Percentiles rank a stretch among this genome's conserved stretches.
Evolutionary conservation across 2,329 filamentous ascomycete species (phyloP).

Genomic region (Hyphodiscus sp.): DNA sequence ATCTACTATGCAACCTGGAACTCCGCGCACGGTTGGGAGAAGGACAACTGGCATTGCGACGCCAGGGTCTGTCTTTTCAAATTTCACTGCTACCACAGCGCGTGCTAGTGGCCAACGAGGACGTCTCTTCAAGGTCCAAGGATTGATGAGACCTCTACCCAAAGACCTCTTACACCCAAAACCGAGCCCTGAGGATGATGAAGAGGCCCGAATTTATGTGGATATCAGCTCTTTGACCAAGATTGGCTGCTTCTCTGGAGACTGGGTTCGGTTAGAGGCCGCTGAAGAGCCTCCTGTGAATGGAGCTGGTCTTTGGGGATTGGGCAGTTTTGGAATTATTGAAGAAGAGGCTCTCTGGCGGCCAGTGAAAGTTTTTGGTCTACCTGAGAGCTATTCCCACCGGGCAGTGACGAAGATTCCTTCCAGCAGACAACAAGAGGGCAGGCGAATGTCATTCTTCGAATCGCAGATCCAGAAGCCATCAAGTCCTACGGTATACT

Average conservation of each 20-base stretch:
- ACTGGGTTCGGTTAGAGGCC: slow-evolving; percentile 85
- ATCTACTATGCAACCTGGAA: slow-evolving; percentile 73
- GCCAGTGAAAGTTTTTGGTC: slow-evolving; percentile 79
- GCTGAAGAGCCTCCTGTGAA: slow-evolving; percentile 66
- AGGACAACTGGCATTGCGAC: slow-evolving; percentile 70
- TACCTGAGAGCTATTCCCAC: slow-evolving; percentile 68
- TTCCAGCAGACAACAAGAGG: slow-evolving; percentile 42
- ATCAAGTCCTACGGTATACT: slow-evolving; percentile 57
- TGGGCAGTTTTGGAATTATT: slow-evolving; percentile 59
- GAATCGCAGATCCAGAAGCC: slow-evolving; percentile 61
- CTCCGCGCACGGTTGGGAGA: slow-evolving; percentile 62
- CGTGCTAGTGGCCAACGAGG: slow-evolving; percentile 65
- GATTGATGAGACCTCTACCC: slow-evolving; percentile 64
- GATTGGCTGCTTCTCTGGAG: slow-evolving; percentile 93
- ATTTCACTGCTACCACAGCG: slow-evolving; percentile 77
- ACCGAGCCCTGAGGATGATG: slow-evolving; percentile 70
- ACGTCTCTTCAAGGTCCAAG: slow-evolving; percentile 78
- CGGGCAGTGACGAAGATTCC: slow-evolving; percentile 55
- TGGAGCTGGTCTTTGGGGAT: slow-evolving; percentile 59
- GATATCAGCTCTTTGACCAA: slow-evolving; percentile 80
- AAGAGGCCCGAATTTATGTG: slow-evolving; percentile 84
- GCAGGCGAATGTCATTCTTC: slow-evolving; percentile 54
- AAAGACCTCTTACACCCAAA: slow-evolving; percentile 79
- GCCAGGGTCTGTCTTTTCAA: slow-evolving; percentile 84
- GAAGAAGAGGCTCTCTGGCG: slow-evolving; percentile 64